These are phyloP conservation scores for Podila clonocystis DNA, from an alignment of 192 early-diverging fungal species.

Conservation along the genomic window DNA sequence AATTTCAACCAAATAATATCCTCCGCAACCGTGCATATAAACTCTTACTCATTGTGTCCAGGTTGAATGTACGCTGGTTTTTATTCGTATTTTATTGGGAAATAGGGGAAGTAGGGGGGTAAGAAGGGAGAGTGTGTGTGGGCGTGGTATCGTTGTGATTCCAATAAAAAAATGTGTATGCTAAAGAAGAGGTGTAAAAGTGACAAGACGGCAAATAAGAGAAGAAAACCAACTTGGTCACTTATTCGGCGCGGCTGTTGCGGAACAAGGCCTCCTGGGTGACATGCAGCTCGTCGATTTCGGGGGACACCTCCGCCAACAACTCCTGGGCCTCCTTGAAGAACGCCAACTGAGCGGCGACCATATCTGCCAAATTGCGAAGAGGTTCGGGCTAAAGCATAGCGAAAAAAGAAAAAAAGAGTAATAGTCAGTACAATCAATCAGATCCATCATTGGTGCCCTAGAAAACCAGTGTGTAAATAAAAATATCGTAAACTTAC, in stretches of 20 bases:
- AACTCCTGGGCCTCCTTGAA: slow-evolving; percentile 84
- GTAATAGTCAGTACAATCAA: not conserved
- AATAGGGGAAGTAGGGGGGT: too few relatives aligned
- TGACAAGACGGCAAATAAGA: not conserved
- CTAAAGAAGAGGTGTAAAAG: not conserved
- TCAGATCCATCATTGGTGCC: not conserved
- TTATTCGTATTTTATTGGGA: too few relatives aligned
- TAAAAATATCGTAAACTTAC: slow-evolving; percentile 45
- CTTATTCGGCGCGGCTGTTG: slow-evolving; percentile 58
- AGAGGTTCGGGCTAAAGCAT: slow-evolving; percentile 81
- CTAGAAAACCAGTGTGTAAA: not conserved
- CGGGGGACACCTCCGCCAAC: slow-evolving; percentile 82
- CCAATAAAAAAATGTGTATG: too few relatives aligned
- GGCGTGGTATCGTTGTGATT: too few relatives aligned
- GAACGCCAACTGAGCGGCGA: slow-evolving; percentile 86
- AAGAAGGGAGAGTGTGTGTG: too few relatives aligned
- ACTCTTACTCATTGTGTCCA: too few relatives aligned
- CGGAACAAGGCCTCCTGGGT: slow-evolving; percentile 93
- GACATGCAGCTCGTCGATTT: slow-evolving; percentile 95
- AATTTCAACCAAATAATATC: too few relatives aligned
- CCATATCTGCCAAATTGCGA: slow-evolving; percentile 85
- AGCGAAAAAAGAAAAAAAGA: slow-evolving; percentile 10
- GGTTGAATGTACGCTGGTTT: too few relatives aligned
- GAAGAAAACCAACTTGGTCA: too few relatives aligned
- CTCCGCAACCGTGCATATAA: too few relatives aligned